A percentile compares a stretch with the other conserved stretches of the same genome.
Conservation (phyloP, 306 rosid genomes). For the Crotalaria pallida region DNA sequence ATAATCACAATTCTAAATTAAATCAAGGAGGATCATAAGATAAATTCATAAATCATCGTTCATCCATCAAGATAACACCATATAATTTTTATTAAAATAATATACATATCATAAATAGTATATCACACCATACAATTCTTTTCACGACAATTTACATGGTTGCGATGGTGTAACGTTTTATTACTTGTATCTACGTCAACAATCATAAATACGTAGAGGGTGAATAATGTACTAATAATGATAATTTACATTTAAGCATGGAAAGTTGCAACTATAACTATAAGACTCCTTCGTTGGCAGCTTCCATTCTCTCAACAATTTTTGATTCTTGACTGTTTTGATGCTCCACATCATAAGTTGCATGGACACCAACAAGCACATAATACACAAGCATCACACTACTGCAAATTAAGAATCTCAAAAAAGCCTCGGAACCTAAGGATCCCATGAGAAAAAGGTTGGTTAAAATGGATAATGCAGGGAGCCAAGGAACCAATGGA, state of each 20-base stretch:
- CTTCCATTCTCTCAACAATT: conserved; percentile 19
- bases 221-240: too few species aligned
- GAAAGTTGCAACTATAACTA: neutral
- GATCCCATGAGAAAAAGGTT: conserved; percentile 81
- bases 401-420: conserved; percentile 73
- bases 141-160: too few species aligned
- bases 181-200: too few species aligned
- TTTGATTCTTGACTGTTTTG: conserved; percentile 22
- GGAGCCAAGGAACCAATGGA: conserved; percentile 91
- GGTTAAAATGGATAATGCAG: conserved; percentile 72
- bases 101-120: too few species aligned
- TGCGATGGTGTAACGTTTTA: too few species aligned
- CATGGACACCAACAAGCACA: conserved; percentile 72
- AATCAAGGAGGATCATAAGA: too few species aligned
- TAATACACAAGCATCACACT: conserved; percentile 64
- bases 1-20: too few species aligned
- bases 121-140: too few species aligned
- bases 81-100: too few species aligned
- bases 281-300: neutral
- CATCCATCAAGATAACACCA: too few species aligned
- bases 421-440: conserved; percentile 55
- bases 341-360: conserved; percentile 81
- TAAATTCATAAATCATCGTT: too few species aligned
- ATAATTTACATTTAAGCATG: neutral
- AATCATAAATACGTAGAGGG: too few species aligned